Evolutionary conservation across 306 rosid genomes (phyloP).

Genomic region (Trichosanthes cucumerina): DNA sequence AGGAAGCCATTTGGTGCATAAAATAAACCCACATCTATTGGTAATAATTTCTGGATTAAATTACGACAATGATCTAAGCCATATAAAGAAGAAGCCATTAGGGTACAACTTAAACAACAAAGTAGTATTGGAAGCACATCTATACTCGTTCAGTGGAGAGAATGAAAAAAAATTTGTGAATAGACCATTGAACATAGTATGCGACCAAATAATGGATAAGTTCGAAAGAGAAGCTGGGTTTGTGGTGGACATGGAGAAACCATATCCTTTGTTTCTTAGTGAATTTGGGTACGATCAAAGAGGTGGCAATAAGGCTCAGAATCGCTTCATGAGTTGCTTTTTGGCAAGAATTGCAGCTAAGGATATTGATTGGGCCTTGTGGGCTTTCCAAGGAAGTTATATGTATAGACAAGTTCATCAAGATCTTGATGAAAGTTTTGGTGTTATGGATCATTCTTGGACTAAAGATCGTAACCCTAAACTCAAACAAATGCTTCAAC

Average conservation of each 20-base stretch:
- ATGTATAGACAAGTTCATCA: constrained; percentile 16
- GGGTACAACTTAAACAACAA: constrained; percentile 19
- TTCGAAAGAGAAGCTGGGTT: constrained; percentile 31
- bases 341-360: constrained; percentile 36
- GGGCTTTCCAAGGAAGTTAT: constrained; percentile 47
- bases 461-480: constrained; percentile 14
- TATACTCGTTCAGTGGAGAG: constrained; percentile 38
- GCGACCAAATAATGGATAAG: constrained; percentile 20
- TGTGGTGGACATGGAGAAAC: constrained; percentile 17
- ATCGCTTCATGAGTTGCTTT: constrained; percentile 26
- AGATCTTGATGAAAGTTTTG: constrained; percentile 21
- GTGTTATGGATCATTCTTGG: constrained; percentile 27
- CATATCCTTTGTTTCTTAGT: constrained; percentile 27
- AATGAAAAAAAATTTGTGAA: constrained; percentile 17
- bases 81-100: constrained; percentile 21
- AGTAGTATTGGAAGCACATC: constrained; percentile 31
- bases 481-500: constrained; percentile 24
- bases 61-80: constrained; percentile 24
- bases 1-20: constrained; percentile 29
- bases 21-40: constrained; percentile 16
- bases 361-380: constrained; percentile 43
- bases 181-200: constrained; percentile 38
- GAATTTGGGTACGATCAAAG: constrained; percentile 40
- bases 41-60: constrained; percentile 28
- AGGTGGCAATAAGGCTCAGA: constrained; percentile 4